Base-by-base conservation (phyloP, 805 yeast species). In the Jamesozyma hellenica region DNA sequence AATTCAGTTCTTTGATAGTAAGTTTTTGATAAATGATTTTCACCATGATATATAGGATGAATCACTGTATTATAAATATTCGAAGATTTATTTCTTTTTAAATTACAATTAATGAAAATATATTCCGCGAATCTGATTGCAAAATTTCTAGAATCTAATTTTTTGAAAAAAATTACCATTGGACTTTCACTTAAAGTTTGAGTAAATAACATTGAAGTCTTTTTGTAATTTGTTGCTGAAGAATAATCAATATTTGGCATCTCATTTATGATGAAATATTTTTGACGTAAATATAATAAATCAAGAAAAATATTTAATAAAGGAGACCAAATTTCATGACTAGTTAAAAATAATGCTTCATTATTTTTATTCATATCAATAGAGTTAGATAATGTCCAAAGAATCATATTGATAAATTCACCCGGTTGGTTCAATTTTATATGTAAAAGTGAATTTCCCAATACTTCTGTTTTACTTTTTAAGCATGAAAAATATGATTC, bases 251-350 rank as follows among this genome's bases (percentile, higher is more conserved):
- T 31, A 13, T 29, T 28, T 8, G 12, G 30, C 12, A 45, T 33
- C 40, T 55, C 58, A 42, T 49, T 42, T 5, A 29, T 32, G 3
- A 55, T 28, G 34, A 44, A 56, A 35, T 53, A 58, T 14, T 43
- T 51, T 23, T 56, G 58, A 28, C 60, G 42, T 16, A 56, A 36
- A 7, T 47, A 49, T 26, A 50, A 43, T 1, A 56, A 19, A 25
- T 51, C 52, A 13, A 56, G 34, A 2, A 60, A 16, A 3, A 54
- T 35, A 16, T 40, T 38, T 26, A 53, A 32, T 10, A 58, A 25
- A 4, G 56, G 56, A 25, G 49, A 29, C 63, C 64, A 60, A 16
- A 49, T 39, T 4, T 53, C 52, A 21, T 46, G 48, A 28, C 51
- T 43, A 8, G 49, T 35, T 13, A 43, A n/a, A 38, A 37, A 52